Evolutionary conservation across 306 rosid genomes (phyloP).

Genomic region (Prunus mira): DNA sequence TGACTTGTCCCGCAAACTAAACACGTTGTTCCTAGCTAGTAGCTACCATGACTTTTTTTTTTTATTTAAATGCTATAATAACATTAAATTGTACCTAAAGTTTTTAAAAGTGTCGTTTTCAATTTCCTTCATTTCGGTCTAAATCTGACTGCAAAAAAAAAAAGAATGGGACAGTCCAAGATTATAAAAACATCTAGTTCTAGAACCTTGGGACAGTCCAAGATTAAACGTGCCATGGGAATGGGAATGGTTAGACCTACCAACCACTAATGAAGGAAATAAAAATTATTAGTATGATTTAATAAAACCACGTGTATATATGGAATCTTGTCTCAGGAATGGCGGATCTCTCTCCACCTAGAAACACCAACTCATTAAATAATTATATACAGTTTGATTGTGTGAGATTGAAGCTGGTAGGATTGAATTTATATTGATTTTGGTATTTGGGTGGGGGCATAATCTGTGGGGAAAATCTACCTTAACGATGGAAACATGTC

Average conservation of each 20-base stretch:
- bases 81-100: no score
- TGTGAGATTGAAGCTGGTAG: slow-evolving; percentile 16
- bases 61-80: no score
- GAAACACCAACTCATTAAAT: slow-evolving; percentile 4
- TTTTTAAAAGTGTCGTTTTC: no score
- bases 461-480: background rate
- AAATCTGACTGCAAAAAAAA: no score
- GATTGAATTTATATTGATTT: background rate
- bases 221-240: background rate
- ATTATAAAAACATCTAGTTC: background rate
- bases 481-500: background rate
- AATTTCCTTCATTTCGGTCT: no score
- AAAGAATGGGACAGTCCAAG: slow-evolving; percentile 4
- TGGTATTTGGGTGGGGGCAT: background rate
- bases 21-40: no score
- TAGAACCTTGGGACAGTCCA: slow-evolving; percentile 11
- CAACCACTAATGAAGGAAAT: slow-evolving; percentile 9
- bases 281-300: background rate
- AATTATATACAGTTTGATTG: background rate
- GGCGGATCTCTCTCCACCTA: slow-evolving; percentile 24
- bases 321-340: slow-evolving; percentile 16
- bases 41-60: no score
- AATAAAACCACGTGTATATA: slow-evolving; percentile 5
- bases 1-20: no score
- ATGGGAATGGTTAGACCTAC: slow-evolving; percentile 34